These are phyloP conservation scores for Craspedostauros australis DNA, from an alignment of 108 stramenopile species.

Conservation along the genomic window DNA sequence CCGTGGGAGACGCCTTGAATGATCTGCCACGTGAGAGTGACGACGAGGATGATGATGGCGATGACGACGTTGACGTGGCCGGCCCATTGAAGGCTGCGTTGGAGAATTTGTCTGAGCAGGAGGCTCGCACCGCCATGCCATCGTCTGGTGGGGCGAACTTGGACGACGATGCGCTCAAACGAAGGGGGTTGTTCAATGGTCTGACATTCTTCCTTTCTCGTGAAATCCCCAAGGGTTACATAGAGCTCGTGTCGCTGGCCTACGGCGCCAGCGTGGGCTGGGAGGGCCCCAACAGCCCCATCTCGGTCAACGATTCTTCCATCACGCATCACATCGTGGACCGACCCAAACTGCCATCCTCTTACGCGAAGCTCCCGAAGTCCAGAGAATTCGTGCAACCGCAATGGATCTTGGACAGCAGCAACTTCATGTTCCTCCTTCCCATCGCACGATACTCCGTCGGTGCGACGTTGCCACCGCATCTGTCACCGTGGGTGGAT, in stretches of 20 bases:
- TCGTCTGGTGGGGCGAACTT: conserved; percentile 25
- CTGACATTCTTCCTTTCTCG: conserved; percentile 89
- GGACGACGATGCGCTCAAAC: conserved; percentile 64
- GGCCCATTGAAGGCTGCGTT: conserved; percentile 75
- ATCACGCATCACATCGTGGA: conserved; percentile 96
- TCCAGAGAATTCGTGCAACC: conserved; percentile 95
- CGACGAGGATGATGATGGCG: conserved; percentile 59
- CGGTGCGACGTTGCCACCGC: conserved; percentile 90
- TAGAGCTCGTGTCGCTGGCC: conserved; percentile 87
- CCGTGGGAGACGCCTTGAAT: conserved; percentile 66
- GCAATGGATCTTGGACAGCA: conserved; percentile 96
- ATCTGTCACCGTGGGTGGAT: conserved; percentile 98
- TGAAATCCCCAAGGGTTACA: conserved; percentile 88
- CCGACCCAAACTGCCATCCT: conserved; percentile 68
- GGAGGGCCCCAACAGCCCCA: conserved; percentile 89
- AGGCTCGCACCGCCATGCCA: conserved; percentile 27
- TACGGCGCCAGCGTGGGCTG: conserved; percentile 93
- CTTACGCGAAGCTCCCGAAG: conserved; percentile 57
- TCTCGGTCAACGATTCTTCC: conserved; percentile 65
- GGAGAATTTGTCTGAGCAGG: conserved; percentile 58
- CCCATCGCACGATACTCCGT: conserved; percentile 86
- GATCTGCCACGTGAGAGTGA: conserved; percentile 37
- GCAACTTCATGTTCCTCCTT: conserved; percentile 88
- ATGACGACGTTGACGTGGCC: conserved; percentile 63
- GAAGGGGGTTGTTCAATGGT: conserved; percentile 72